Percentiles rank a stretch among this genome's conserved stretches.
These are phyloP conservation scores for Cadophora luteo-olivacea DNA, from an alignment of 2,329 filamentous ascomycete genomes.

Conservation along the genomic window DNA sequence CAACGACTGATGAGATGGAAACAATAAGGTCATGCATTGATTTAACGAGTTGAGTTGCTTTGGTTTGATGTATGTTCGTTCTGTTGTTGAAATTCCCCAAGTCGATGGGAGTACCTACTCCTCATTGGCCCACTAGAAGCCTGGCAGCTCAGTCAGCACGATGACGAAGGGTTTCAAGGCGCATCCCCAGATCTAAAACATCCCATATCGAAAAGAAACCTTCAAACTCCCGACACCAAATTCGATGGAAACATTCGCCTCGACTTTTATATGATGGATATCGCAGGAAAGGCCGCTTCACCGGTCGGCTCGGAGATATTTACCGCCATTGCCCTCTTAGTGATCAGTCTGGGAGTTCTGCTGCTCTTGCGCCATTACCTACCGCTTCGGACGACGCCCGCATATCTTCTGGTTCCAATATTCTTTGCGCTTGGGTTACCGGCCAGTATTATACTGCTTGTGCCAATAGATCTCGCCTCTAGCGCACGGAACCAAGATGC, in stretches of 20 bases:
- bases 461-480: conserved; percentile 94
- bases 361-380: conserved; percentile 89
- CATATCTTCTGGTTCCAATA: conserved; percentile 87
- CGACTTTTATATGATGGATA: conserved; percentile 34
- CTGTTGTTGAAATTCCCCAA: no score
- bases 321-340: conserved; percentile 72
- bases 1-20: no score
- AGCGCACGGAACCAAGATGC: conserved; percentile 76
- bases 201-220: not conserved
- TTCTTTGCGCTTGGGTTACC: conserved; percentile 96
- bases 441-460: conserved; percentile 86
- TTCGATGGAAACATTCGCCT: conserved; percentile 28
- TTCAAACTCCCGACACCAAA: not conserved
- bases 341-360: conserved; percentile 78
- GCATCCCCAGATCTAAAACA: not conserved
- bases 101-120: no score
- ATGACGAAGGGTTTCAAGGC: conserved; percentile 11
- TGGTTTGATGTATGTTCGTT: no score
- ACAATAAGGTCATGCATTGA: no score
- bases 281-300: conserved; percentile 56
- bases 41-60: no score
- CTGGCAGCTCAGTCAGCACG: not conserved
- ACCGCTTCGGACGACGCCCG: conserved; percentile 87
- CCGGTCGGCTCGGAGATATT: conserved; percentile 83
- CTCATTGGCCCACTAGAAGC: not conserved